Conservation (phyloP, 2,329 filamentous ascomycete genomes). For the Chaetomium sp. region DNA sequence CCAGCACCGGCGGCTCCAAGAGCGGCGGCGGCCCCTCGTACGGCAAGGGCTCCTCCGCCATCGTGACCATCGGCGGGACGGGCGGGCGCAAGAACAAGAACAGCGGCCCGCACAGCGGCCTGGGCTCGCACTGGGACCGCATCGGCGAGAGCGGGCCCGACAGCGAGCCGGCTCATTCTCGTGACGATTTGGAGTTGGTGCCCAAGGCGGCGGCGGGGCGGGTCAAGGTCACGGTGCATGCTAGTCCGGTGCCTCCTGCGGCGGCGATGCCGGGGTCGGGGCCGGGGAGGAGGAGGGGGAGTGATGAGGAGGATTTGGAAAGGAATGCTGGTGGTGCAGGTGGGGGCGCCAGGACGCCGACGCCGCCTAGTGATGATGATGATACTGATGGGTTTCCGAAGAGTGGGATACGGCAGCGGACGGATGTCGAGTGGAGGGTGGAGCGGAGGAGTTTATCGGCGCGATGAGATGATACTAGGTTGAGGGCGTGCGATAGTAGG, state of each 20-base stretch:
- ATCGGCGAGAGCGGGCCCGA: conserved; percentile 1
- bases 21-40: neutral
- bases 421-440: conserved; percentile 5
- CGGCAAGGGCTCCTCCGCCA: neutral
- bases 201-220: conserved; percentile 1
- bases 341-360: neutral
- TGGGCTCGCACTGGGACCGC: conserved; percentile 3
- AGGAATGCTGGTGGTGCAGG: neutral
- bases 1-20: neutral
- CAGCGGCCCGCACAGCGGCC: neutral
- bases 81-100: neutral
- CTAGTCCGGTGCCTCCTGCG: neutral
- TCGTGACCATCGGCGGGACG: conserved; percentile 8
- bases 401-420: conserved; percentile 4
- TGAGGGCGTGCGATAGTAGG: no score
- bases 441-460: neutral
- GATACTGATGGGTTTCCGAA: neutral
- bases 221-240: neutral
- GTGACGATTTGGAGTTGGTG: conserved; percentile 6
- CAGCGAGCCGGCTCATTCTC: neutral
- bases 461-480: neutral
- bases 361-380: neutral
- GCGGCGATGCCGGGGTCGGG: neutral
- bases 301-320: neutral
- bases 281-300: neutral